A percentile compares a stretch with the other conserved stretches of the same genome.
Evolutionary conservation across 139 green algal species (phyloP).

Genomic region (Zygnema circumcarinatum): DNA sequence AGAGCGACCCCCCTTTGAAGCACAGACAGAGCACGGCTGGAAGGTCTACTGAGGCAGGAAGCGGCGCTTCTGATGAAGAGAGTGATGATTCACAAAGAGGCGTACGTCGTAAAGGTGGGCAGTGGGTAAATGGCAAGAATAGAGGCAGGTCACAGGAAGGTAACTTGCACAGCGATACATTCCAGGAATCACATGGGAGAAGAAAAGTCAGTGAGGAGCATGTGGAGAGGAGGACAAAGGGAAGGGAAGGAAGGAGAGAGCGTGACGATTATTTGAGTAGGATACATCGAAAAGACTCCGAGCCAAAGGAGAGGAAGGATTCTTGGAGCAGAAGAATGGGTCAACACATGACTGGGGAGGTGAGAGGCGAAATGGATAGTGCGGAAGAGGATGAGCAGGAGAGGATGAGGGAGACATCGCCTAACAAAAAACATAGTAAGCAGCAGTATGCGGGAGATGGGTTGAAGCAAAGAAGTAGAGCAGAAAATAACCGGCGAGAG

Average conservation of each 20-base stretch:
- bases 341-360: neutral
- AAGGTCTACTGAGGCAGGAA: too few species aligned
- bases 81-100: too few species aligned
- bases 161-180: neutral
- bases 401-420: neutral
- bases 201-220: neutral
- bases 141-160: neutral
- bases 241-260: neutral
- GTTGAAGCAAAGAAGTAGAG: too few species aligned
- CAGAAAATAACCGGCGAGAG: too few species aligned
- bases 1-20: too few species aligned
- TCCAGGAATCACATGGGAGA: neutral
- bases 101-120: too few species aligned
- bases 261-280: neutral
- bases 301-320: neutral
- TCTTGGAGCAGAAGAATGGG: neutral
- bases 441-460: too few species aligned
- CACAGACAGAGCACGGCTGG: too few species aligned
- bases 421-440: too few species aligned
- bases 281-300: neutral
- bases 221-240: neutral
- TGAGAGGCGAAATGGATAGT: neutral
- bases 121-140: too few species aligned
- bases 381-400: neutral
- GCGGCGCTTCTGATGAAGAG: too few species aligned